phyloP scores from a whole-genome alignment of 225 moss, liverwort and hornwort species.

The Climacium dendroides region DNA sequence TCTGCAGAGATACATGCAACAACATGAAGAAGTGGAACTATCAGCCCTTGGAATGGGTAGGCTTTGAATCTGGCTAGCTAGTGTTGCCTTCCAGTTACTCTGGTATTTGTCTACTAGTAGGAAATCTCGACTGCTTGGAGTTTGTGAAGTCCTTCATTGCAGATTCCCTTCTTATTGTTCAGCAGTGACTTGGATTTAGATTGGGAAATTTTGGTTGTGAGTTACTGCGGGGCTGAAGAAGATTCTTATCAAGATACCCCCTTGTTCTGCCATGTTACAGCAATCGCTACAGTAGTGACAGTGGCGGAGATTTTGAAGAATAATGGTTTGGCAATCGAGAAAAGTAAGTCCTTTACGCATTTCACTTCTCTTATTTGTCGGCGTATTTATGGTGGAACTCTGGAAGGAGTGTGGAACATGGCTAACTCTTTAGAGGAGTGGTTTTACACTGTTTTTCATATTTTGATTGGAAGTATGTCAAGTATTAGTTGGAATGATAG shows the following conservation, averaged over 20 bases:
- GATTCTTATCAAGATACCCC: neutral
- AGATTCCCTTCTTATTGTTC: neutral
- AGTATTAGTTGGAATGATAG: too few species aligned
- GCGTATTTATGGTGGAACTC: neutral
- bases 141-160: neutral
- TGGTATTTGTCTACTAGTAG: neutral
- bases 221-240: neutral
- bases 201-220: neutral
- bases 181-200: neutral
- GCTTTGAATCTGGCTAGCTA: neutral
- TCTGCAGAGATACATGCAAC: conserved; percentile 62
- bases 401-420: neutral
- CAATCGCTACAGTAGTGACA: conserved; percentile 92
- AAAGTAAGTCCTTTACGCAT: conserved; percentile 38
- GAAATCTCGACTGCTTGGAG: neutral
- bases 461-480: neutral
- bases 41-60: conserved; percentile 63
- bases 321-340: conserved; percentile 92
- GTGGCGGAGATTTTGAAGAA: conserved; percentile 98
- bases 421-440: neutral
- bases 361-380: neutral
- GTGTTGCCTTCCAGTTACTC: neutral
- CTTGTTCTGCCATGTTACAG: conserved; percentile 26
- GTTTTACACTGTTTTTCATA: neutral
- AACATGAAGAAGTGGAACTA: conserved; percentile 57